Evolutionary conservation across 2,329 filamentous ascomycete genomes (phyloP).

Genomic region (Diaporthe caulivora): DNA sequence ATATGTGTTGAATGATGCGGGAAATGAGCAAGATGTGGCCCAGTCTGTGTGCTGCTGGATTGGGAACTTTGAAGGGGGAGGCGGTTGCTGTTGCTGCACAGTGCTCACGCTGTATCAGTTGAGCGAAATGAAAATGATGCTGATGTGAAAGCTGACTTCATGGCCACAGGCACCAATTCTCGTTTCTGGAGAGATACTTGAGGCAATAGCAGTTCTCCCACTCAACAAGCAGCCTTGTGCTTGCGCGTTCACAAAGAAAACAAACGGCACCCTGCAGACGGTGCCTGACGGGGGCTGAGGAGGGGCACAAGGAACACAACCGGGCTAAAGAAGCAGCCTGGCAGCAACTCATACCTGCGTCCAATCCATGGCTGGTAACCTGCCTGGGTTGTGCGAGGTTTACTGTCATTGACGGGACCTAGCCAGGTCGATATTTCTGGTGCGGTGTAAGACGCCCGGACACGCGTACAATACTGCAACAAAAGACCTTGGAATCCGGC

Average conservation of each 20-base stretch:
- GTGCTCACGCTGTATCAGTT: background rate
- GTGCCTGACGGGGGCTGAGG: background rate
- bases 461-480: background rate
- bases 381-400: background rate
- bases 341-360: background rate
- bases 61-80: background rate
- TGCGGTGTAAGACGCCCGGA: too few relatives aligned
- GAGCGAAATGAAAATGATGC: background rate
- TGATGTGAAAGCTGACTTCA: background rate
- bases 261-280: background rate
- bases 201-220: too few relatives aligned
- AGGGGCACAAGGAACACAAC: background rate
- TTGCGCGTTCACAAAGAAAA: background rate
- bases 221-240: background rate
- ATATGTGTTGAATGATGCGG: background rate
- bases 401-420: background rate
- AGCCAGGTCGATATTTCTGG: background rate
- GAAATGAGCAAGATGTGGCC: background rate
- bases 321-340: background rate
- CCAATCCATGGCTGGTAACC: background rate
- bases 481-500: too few relatives aligned
- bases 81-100: background rate
- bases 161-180: background rate
- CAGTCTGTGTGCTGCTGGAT: background rate
- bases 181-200: background rate